Base-by-base conservation (phyloP, 2,329 filamentous ascomycete genomes). In the Cladosporium sp. region DNA sequence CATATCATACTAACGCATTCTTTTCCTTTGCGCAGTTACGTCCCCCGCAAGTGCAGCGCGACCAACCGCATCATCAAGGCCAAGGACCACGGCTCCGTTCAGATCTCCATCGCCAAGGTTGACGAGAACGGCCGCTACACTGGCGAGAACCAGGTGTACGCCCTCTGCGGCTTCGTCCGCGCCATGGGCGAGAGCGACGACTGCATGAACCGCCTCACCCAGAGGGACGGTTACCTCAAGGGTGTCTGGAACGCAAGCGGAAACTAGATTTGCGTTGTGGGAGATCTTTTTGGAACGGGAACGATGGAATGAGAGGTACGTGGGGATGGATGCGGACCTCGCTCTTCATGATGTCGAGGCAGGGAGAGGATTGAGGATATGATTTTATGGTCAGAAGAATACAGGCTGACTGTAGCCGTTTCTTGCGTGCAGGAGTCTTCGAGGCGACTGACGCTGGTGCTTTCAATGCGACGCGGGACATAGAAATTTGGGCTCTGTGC, bases 41-140 rank as follows among this genome's bases (percentile, higher is more conserved):
- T 96, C 85, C 92, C 92, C 78, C 91, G 93, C 85, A 97, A 97
- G 85, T 97, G 93, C 90, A 91, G 86, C 80, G 92, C 92, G 73
- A 96, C 93, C 80, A 95, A 96, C 90, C 91, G 94, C 83, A 97
- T 97, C 86, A 97, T 99, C 88, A 97, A 97, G 85, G 92, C 94
- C 84, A 97, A 97, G 85, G 94, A 99, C 83, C 94, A 99, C 86
- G 93, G 91, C 73, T 96, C 90, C 65, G 94, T 97, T 73, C 94
- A 99, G 82, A 91, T 99, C 80, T 90, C 88, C 73, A 84, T 99
- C 77, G 93, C 88, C 80, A 97, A 97, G 85, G 94, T 99, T 73
- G 93, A 97, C 80, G 94, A 99, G 88, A 95, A 92, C 83, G 94
- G 94, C 78, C 90, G 92, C 73, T 92, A 92, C 82, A 91, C 90